phyloP scores from a whole-genome alignment of 768 basidiomycete species.

The Mrakia blollopis region DNA sequence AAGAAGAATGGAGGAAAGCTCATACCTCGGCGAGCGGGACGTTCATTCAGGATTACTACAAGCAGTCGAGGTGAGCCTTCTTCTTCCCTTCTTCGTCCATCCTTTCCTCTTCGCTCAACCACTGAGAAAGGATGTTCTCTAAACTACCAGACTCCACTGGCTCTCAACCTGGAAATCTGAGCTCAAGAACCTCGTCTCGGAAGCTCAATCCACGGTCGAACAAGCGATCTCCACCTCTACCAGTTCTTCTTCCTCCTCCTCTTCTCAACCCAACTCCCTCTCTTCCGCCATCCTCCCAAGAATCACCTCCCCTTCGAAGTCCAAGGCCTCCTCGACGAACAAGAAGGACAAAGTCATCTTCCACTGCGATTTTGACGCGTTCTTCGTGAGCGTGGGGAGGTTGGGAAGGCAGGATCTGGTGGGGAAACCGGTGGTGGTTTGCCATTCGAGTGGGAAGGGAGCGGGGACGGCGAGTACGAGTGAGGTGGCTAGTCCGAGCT shows the following conservation, averaged over 20 bases:
- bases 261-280: constrained; percentile 34
- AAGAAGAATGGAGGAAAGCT: constrained; percentile 76
- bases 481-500: constrained; percentile 90
- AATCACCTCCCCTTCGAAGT: constrained; percentile 34
- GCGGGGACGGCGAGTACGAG: constrained; percentile 77
- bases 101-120: constrained; percentile 38
- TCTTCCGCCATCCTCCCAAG: constrained; percentile 39
- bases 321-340: constrained; percentile 39
- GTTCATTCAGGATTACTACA: constrained; percentile 75
- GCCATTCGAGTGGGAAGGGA: constrained; percentile 66
- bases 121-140: too few relatives aligned
- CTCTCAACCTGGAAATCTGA: constrained; percentile 90
- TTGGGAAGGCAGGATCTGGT: constrained; percentile 70
- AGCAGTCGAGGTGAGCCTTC: constrained; percentile 50
- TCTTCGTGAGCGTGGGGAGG: constrained; percentile 91
- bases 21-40: constrained; percentile 76
- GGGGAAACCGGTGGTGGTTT: constrained; percentile 88
- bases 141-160: constrained; percentile 70
- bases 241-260: constrained; percentile 35
- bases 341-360: constrained; percentile 60
- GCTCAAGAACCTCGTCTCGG: constrained; percentile 67
- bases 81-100: neutral
- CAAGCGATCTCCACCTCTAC: constrained; percentile 35
- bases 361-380: constrained; percentile 94
- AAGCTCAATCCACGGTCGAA: constrained; percentile 63